phyloP scores from a whole-genome alignment of 192 early-diverging fungal genomes.

The Backusella tuberculispora region DNA sequence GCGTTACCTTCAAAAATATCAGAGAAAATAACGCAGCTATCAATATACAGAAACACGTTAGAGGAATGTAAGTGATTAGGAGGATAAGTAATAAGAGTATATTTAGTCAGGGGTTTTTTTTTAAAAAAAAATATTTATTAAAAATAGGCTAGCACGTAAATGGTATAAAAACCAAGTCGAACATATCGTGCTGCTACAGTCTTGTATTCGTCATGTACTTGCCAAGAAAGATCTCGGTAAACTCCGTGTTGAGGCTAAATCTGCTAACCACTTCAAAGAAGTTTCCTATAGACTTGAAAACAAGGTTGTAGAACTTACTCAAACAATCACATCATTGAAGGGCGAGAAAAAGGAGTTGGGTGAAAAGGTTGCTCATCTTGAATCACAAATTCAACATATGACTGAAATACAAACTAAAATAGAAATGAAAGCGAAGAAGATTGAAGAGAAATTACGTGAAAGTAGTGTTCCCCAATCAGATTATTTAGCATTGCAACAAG shows the following conservation, averaged over 20 bases:
- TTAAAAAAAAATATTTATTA: background rate
- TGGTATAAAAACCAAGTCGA: conserved; percentile 53
- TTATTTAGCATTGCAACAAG: conserved; percentile 58
- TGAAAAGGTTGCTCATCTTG: conserved; percentile 62
- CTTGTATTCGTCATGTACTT: conserved; percentile 72
- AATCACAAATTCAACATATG: conserved; percentile 67
- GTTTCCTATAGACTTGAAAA: conserved; percentile 92
- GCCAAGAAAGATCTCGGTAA: conserved; percentile 71
- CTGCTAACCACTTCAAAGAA: conserved; percentile 92
- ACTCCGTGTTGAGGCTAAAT: conserved; percentile 83
- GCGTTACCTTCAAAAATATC: conserved; percentile 56
- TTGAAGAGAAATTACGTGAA: conserved; percentile 50
- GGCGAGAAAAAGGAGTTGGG: conserved; percentile 70
- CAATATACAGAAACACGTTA: conserved; percentile 74
- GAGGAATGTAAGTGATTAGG: conserved; percentile 51
- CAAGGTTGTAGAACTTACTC: conserved; percentile 97
- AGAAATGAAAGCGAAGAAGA: conserved; percentile 58
- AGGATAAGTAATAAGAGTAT: background rate
- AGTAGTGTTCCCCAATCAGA: conserved; percentile 51
- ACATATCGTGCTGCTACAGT: conserved; percentile 79
- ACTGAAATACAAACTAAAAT: conserved; percentile 74
- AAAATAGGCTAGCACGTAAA: conserved; percentile 55
- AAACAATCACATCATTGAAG: conserved; percentile 66
- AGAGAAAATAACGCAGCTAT: conserved; percentile 73
- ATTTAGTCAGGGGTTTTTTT: background rate